Evolutionary conservation across 371 early-diverging fungal genomes (phyloP), one percentile per base, ranked within the genome.

Genomic region (Mucor saturninus): DNA sequence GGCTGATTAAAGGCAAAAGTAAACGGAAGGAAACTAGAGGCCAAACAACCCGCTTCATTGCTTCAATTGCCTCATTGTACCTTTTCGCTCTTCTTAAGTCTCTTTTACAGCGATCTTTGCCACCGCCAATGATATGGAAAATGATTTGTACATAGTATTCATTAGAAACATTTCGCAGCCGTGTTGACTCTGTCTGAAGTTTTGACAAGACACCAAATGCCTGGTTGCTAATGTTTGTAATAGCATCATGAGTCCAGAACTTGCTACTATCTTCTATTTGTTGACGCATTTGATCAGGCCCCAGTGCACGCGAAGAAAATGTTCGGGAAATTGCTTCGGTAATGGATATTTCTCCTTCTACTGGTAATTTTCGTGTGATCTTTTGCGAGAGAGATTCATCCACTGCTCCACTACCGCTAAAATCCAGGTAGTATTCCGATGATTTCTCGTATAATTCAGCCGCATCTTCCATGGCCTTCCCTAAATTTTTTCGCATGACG

Each of bases 211-310:
- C 66, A 2, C 29, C 26, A 37, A 75, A 68, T 0, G 76, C 73
- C 10, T 68, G 37, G 10, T 60, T 52, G 42, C 64, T 64, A 38
- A 68, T 48, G 73, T 94, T 50, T 70, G 83, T 59, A 67, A 80
- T 54, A 81, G 93, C 11, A 71, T 98, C 42, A 77, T 90, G 15
- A 62, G 75, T 15, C 55, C 58, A 56, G 43, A 61, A 53, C 15
- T 21, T 35, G 43, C 50, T 32, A 10, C 28, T 30, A 31, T 63
- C 63, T 31, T 63, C 63, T 0, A 56, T 30, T 30, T 55, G 62
- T 42, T 62, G 55, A 15, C 62, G 62, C 13, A 55, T 37, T 13
- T 49, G 55, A n/a, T 55, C 15, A 15, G 60, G 65, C 10, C 35
- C 35, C 4, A 35, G 35, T 6, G 55, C 48, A 15, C 45, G 59